Conservation (phyloP, 208 protist genomes). For the Naegleria gruberi region DNA sequence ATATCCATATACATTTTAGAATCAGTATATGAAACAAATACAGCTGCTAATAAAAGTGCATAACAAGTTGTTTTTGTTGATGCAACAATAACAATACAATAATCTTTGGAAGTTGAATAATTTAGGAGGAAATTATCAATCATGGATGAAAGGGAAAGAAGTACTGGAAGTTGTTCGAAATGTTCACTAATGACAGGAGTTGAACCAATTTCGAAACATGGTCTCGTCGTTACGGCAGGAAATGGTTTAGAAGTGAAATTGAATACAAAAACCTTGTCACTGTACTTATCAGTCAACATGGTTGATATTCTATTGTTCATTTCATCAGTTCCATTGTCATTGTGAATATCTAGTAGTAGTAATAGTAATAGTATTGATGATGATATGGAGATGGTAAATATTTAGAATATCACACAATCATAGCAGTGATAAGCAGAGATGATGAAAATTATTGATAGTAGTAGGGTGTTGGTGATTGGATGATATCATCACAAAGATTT, state of each 20-base stretch:
- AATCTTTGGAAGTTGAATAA: neutral
- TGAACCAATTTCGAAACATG: neutral
- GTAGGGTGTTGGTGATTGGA: neutral
- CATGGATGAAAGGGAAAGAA: neutral
- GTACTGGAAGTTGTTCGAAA: neutral
- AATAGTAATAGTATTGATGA: too few relatives aligned
- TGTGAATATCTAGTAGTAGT: neutral
- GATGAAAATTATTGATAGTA: neutral
- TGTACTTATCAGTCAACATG: neutral
- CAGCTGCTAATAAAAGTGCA: neutral
- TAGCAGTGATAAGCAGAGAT: too few relatives aligned
- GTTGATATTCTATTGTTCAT: neutral
- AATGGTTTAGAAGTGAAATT: conserved; percentile 3
- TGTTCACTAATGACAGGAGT: neutral
- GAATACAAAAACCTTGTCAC: neutral
- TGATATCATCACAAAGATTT: neutral
- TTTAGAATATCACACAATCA: too few relatives aligned
- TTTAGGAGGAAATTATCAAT: neutral
- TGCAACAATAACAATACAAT: neutral
- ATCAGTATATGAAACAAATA: neutral
- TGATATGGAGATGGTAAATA: too few relatives aligned
- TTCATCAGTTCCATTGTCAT: neutral
- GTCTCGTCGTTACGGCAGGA: neutral
- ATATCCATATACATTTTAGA: neutral
- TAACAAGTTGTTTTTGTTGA: neutral